Percentiles rank a stretch among this genome's conserved stretches.
These are phyloP conservation scores for Secale cereale DNA, from an alignment of 176 grass and related monocot genomes.

Conservation along the genomic window DNA sequence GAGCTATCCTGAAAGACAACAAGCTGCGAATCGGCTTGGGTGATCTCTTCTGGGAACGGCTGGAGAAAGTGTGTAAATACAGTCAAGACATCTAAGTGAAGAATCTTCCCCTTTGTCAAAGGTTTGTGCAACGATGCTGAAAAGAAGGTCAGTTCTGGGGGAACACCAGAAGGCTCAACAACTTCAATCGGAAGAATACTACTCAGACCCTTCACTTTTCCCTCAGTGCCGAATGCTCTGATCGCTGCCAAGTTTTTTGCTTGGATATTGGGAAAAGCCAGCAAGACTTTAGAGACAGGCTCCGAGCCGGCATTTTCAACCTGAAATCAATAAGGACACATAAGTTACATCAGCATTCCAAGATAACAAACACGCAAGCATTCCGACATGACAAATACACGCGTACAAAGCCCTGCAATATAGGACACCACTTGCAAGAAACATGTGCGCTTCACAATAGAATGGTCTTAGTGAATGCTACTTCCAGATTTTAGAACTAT, in stretches of 20 bases:
- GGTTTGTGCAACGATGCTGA: constrained; percentile 65
- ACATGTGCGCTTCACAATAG: background rate
- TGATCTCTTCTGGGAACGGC: constrained; percentile 97
- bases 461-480: background rate
- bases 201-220: constrained; percentile 61
- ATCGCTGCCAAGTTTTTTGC: constrained; percentile 86
- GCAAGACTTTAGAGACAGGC: constrained; percentile 72
- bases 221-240: constrained; percentile 70
- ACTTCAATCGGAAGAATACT: constrained; percentile 50
- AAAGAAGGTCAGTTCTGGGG: constrained; percentile 74
- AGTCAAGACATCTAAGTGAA: constrained; percentile 65
- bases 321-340: constrained; percentile 7
- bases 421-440: background rate
- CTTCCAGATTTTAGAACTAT: background rate
- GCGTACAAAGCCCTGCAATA: background rate
- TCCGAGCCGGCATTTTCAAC: constrained; percentile 75
- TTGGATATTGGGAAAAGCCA: constrained; percentile 74
- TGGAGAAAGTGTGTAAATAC: constrained; percentile 76
- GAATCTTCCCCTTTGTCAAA: constrained; percentile 65
- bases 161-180: constrained; percentile 65
- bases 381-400: background rate
- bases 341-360: constrained; percentile 15
- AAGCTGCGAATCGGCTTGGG: constrained; percentile 88
- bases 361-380: constrained; percentile 18
- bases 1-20: constrained; percentile 86